Evolutionary conservation across 2,329 filamentous ascomycete species (phyloP), one percentile per base, ranked within the genome.

Genomic region (Aspergillus sp.): DNA sequence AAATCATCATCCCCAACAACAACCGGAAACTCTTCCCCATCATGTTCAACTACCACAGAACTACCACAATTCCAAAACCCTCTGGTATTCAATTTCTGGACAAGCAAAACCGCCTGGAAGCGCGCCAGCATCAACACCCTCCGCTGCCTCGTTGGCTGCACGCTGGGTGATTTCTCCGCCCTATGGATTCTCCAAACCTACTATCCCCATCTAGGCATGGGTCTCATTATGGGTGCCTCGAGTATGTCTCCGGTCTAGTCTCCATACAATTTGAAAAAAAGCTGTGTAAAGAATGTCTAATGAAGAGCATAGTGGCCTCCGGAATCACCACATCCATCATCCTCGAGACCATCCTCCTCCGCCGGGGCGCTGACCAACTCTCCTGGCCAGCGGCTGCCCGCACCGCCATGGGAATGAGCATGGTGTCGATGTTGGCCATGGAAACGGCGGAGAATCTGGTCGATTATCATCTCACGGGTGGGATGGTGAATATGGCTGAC

Each of bases 381-480:
- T 63, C 80, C 0, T 85, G 82, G 83, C 58, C 66, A 0, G 66
- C 65, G 0, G 84, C 84, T 0, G 77, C 75, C 2, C 81, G 75
- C 48, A 86, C 84, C 0, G 84, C 84, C 0, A 79, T 81, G 21
- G 84, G 84, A 0, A 86, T 86, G 84, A 86, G 84, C 59, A 71
- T 85, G 51, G 80, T 86, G 8, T 86, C 83, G 0, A 86, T 86
- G 84, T 8, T 85, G 2, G 82, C 83, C 0, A 86, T 86, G 84
- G 84, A 86, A 66, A 62, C 76, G 3, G 83, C 80, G 0, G 80
- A 86, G 64, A 86, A 86, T 62, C 61, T 74, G 0, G 83, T 86
- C 3, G 84, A 86, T 61, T 86, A 82, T 59, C 78, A 82, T 59
- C 71, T 86, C 0, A 86, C 83, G 0, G 82, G 83, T 0, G 84